A percentile compares a stretch with the other conserved stretches of the same genome.
These are phyloP conservation scores for Dictyostelium firmibasis DNA, from an alignment of 78 protist genomes.

Conservation along the genomic window DNA sequence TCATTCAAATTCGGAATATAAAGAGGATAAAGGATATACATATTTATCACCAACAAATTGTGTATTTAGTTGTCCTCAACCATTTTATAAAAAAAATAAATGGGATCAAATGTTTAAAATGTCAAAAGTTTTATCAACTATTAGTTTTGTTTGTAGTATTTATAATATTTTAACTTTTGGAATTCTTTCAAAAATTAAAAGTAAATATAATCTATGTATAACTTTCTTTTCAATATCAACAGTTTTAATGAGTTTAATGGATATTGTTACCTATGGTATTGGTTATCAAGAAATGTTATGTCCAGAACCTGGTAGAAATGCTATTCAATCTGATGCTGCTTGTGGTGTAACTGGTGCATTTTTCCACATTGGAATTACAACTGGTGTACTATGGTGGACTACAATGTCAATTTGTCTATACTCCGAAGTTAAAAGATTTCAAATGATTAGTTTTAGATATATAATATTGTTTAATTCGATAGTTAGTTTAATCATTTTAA, in stretches of 20 bases:
- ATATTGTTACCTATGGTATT: constrained; percentile 6
- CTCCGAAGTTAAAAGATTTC: constrained; percentile 1
- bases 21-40: neutral
- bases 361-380: constrained; percentile 10
- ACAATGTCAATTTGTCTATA: constrained; percentile 34
- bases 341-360: constrained; percentile 33
- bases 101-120: constrained; percentile 14
- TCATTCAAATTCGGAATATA: neutral
- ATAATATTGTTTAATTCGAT: neutral
- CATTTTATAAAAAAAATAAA: neutral
- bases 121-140: constrained; percentile 18
- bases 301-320: constrained; percentile 10
- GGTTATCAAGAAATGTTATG: constrained; percentile 9
- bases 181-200: neutral
- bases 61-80: constrained; percentile 40
- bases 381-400: constrained; percentile 49
- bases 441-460: neutral
- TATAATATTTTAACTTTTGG: constrained; percentile 20
- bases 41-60: constrained; percentile 5
- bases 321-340: constrained; percentile 18
- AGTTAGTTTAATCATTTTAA: neutral
- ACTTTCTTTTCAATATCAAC: neutral
- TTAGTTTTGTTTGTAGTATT: constrained; percentile 18
- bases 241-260: constrained; percentile 3
- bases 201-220: constrained; percentile 21